Base-by-base conservation (phyloP, 2,329 filamentous ascomycete genomes). In the Aspergillus brasiliensis region DNA sequence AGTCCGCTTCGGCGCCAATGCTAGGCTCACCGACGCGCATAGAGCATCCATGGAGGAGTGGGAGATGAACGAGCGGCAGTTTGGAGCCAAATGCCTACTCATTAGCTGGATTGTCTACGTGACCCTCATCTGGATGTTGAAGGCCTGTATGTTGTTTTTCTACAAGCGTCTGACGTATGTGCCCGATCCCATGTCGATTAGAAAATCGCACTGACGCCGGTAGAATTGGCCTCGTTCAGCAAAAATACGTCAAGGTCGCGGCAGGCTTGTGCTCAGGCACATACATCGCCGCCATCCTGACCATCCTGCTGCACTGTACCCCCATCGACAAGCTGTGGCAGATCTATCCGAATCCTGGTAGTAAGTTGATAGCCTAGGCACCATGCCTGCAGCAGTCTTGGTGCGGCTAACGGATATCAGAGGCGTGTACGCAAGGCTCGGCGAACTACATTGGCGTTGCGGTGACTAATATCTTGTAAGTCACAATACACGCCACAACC, bases 131-230 rank as follows among this genome's bases (percentile, higher is more conserved):
- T 81, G 79, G 76, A 71, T 49, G 3, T 67, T 81, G 23, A 81
- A 81, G 59, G 76, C 72, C 5, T 77, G 75, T 61, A 78, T 80
- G 66, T 64, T 80, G n/a, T 80, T 74, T 60, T 77, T 80, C 58
- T 80, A 78, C 61, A 69, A 73, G 49, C 73, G 79, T 44, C 71
- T 81, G 61, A 81, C 78, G 78, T 80, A 69, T 49, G 75, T 27
- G 17, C 15, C 37, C 6, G 28, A 10, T 28, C 8, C 17, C n/a
- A n/a, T n/a, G n/a, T n/a, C n/a, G n/a, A n/a, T n/a, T n/a, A 7
- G 7, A 3, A 8, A 2, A 17, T 47, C 10, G 7, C 44, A 3
- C 34, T 53, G 17, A 15, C 15, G 2, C 17, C 8, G 27, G 11
- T 48, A 77, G 78, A 0, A 68, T 78, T 17, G 76, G 73, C 0